These are phyloP conservation scores for Globisporangium paddicum DNA, from an alignment of 352 stramenopile genomes.

Conservation along the genomic window DNA sequence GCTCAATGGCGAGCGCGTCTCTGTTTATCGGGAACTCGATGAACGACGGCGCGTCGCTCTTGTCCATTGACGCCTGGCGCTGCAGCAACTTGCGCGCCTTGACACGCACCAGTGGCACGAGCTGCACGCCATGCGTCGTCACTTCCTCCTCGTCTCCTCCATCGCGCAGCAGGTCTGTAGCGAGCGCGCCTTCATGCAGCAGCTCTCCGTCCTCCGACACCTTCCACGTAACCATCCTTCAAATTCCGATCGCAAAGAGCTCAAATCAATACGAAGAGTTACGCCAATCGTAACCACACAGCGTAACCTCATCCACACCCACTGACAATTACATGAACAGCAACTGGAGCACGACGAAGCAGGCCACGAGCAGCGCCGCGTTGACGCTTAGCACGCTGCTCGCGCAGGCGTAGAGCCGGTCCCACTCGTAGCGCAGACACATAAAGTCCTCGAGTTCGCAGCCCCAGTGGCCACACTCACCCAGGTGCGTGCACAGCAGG, in stretches of 20 bases:
- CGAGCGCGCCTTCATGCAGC: conserved; percentile 20
- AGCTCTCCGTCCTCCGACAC: conserved; percentile 22
- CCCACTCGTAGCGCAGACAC: conserved; percentile 89
- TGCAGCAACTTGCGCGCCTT: conserved; percentile 4
- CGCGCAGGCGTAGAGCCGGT: conserved; percentile 53
- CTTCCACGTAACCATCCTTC: conserved; percentile 27
- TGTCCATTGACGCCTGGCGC: background rate
- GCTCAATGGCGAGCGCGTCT: background rate
- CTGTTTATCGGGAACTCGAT: conserved; percentile 8
- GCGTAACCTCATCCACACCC: conserved; percentile 13
- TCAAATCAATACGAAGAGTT: too few species aligned
- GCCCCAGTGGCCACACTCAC: conserved; percentile 85
- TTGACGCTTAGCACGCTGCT: conserved; percentile 11
- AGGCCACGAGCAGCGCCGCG: conserved; percentile 8
- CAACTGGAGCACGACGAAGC: conserved; percentile 15
- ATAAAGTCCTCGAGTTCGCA: conserved; percentile 89
- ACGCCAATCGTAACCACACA: background rate
- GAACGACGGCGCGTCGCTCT: background rate
- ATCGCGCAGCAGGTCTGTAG: conserved; percentile 8
- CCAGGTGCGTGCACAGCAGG: conserved; percentile 80
- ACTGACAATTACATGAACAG: conserved; percentile 16
- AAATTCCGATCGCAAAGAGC: too few species aligned
- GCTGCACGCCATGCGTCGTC: background rate
- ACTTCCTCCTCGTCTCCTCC: background rate
- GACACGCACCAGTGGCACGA: background rate